These are phyloP conservation scores for Diplodia mutila DNA, from an alignment of 2,329 filamentous ascomycete species.

Conservation along the genomic window DNA sequence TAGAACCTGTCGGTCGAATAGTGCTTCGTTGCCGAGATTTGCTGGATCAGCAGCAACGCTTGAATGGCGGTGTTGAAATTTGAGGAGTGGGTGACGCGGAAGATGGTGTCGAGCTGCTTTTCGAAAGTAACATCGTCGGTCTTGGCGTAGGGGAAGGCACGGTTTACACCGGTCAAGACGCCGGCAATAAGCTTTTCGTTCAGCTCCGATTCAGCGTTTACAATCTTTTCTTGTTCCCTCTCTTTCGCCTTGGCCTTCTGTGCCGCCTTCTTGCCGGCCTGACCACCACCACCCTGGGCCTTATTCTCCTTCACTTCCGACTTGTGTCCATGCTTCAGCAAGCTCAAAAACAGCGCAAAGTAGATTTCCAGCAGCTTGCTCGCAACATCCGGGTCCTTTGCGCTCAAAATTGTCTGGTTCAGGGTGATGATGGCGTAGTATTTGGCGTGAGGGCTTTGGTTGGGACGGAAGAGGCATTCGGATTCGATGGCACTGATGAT, in stretches of 20 bases:
- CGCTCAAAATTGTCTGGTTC: constrained; percentile 92
- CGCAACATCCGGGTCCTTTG: constrained; percentile 79
- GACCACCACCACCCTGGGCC: constrained; percentile 61
- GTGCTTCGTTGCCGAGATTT: constrained; percentile 80
- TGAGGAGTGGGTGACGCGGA: constrained; percentile 93
- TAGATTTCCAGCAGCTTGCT: constrained; percentile 85
- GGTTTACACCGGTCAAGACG: constrained; percentile 91
- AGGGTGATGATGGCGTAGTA: constrained; percentile 97
- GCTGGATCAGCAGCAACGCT: constrained; percentile 91
- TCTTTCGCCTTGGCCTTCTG: constrained; percentile 49
- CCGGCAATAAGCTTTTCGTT: constrained; percentile 91
- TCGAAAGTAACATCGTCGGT: constrained; percentile 79
- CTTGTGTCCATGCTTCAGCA: constrained; percentile 68
- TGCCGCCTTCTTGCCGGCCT: constrained; percentile 57
- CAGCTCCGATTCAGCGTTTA: constrained; percentile 63
- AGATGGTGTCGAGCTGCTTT: constrained; percentile 89
- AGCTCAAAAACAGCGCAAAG: constrained; percentile 81
- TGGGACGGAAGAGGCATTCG: constrained; percentile 83
- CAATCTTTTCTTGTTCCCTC: constrained; percentile 47
- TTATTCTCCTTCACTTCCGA: constrained; percentile 44
- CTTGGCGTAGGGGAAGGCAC: constrained; percentile 89
- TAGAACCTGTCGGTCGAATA: constrained; percentile 90
- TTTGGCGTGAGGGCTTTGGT: constrained; percentile 84
- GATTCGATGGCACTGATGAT: constrained; percentile 84
- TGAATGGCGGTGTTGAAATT: constrained; percentile 99